Evolutionary conservation across 1,284 basidiomycete genomes (phyloP), one percentile per base, ranked within the genome.

Genomic region (Ceraceosorus guamensis): DNA sequence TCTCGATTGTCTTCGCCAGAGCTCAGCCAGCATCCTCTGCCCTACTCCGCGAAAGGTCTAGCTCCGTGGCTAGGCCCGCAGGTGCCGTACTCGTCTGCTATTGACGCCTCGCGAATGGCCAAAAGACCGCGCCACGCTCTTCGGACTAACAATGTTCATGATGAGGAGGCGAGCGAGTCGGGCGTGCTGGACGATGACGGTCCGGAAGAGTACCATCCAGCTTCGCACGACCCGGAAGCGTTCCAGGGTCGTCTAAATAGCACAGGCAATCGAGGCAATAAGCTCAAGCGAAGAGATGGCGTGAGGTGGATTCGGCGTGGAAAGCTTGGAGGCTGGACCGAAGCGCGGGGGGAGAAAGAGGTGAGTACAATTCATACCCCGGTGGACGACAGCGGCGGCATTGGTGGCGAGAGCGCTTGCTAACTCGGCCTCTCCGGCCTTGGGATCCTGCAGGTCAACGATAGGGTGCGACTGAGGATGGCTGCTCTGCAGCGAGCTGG

Each of bases 281-380:
- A 75, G 62, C 68, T 75, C 32, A 63, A 62, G 30, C 52, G 66
- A 11, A 55, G 58, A 11, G 60, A 67, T 47, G 69, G 66, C 10
- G 59, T 63, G 34, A 61, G 73, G n/a, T 75, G 71, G 70, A 52
- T 66, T 4, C 62, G 70, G n/a, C 61, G 68, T 11, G 65, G 65
- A 24, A 75, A 75, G 53, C 60, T 75, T 3, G 71, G 71, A 6
- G 56, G 59, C 6, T 73, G 66, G 66, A 75, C 70, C 34, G 71
- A 73, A 49, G 67, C 65, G 51, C 62, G 69, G 24, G 64, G 58
- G 49, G 73, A 75, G 24, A 63, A 65, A 54, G 73, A 73, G 55
- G 55, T 57, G 41, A 16, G 50, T 43, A 44, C 14, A 33, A 6
- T 31, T 24, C 24, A 24, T 24, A 24, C 1, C 24, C 24, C 24